Evolutionary conservation across 352 stramenopile genomes (phyloP), one percentile per base, ranked within the genome.

Genomic region (Thraustochytrium sp.): DNA sequence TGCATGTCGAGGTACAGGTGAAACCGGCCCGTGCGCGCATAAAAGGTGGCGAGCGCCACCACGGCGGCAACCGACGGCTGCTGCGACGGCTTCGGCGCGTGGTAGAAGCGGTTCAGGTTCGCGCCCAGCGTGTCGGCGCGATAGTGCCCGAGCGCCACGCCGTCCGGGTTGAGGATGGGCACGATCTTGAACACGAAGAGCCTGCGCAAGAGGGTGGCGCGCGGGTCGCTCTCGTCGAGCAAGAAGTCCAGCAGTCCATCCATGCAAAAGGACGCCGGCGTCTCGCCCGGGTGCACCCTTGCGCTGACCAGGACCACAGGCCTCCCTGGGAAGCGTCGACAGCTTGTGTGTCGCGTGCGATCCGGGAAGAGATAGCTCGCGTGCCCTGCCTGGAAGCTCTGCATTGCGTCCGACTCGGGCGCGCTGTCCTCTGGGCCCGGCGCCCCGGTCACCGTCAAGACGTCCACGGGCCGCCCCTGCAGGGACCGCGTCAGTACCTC

Each of bases 91-190:
- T 87, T 85, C 2, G 90, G 89, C 1, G 85, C 77, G 65, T 91
- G 88, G 84, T 97, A 97, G 53, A 94, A 91, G 40, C 93, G 89
- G 86, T 97, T 97, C 53, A 97, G 85, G 85, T 97, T 97, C 36
- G 93, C 88, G 2, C 93, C 93, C 2, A 90, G 88, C 3, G 88
- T 89, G 64, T 97, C 93, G 13, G 90, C 92, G 16, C 93, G 89
- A 83, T 95, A 96, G 84, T 94, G 93, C 4, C 93, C 93, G 49
- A 91, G 88, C 40, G 87, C 92, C 0, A 96, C 90, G n/a, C 92
- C 92, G 62, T 96, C 92, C 4, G 92, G 91, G 80, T 95, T 95
- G 38, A 95, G 85, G 73, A 94, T 89, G 0, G 92, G 92, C 29
- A 96, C 86, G 82, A 95, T 88, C 77, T 93, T 92, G 62, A 87